These are phyloP conservation scores for Fusarium buxicola DNA, from an alignment of 2,329 filamentous ascomycete species.

Conservation along the genomic window DNA sequence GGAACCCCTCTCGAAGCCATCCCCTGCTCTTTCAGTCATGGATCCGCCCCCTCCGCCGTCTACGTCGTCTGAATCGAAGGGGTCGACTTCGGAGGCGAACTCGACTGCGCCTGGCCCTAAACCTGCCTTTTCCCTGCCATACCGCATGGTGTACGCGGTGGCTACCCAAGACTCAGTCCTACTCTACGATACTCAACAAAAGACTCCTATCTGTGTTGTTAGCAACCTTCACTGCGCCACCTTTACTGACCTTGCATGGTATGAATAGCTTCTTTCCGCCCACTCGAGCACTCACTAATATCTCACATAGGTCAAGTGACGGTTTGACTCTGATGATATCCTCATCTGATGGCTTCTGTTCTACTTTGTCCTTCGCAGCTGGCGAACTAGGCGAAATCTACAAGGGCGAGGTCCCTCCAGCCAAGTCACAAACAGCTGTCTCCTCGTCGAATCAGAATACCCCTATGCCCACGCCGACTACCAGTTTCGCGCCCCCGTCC, in stretches of 20 bases:
- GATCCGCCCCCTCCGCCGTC: conserved; percentile 79
- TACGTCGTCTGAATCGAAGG: conserved; percentile 64
- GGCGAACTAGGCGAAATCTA: conserved; percentile 89
- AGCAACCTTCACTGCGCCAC: conserved; percentile 98
- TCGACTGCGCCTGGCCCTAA: conserved; percentile 68
- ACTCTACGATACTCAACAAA: conserved; percentile 96
- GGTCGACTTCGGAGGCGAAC: conserved; percentile 57
- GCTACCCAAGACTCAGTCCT: conserved; percentile 96
- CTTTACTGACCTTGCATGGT: conserved; percentile 97
- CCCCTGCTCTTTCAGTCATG: conserved; percentile 73
- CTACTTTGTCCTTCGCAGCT: conserved; percentile 83
- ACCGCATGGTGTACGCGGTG: conserved; percentile 95
- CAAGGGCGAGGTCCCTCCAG: conserved; percentile 71
- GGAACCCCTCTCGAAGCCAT: conserved; percentile 78
- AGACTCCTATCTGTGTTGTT: conserved; percentile 91
- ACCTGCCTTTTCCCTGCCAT: conserved; percentile 85
- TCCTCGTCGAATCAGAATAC: conserved; percentile 71
- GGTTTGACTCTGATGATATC: conserved; percentile 80
- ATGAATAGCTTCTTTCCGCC: conserved; percentile 51
- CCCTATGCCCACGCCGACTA: conserved; percentile 77
- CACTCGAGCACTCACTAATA: conserved; percentile 43
- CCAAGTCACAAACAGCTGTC: conserved; percentile 58
- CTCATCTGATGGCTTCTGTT: conserved; percentile 99
- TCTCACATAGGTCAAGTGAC: conserved; percentile 59
- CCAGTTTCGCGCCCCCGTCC: conserved; percentile 70